These are phyloP conservation scores for Coemansia biformis DNA, from an alignment of 192 early-diverging fungal genomes.

Conservation along the genomic window DNA sequence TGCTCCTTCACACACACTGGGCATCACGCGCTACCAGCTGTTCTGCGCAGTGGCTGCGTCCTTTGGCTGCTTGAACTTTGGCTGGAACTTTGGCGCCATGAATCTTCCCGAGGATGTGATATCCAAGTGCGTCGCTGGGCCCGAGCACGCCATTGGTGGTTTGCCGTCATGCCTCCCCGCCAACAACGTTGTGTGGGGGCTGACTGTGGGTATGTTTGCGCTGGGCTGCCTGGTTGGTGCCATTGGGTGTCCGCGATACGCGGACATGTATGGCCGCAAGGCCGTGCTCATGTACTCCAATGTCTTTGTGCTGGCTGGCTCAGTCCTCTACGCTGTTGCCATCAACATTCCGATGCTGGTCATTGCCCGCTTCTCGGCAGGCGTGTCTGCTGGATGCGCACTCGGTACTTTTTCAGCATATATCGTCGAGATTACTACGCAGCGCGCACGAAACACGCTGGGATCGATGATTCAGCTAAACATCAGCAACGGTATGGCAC, in stretches of 20 bases:
- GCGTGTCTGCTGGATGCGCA: conserved; percentile 63
- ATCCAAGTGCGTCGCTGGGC: conserved; percentile 32
- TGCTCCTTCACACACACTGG: conserved; percentile 16
- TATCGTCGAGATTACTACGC: conserved; percentile 69
- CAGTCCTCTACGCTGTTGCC: conserved; percentile 54
- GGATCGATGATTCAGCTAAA: conserved; percentile 65
- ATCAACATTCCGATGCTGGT: conserved; percentile 55
- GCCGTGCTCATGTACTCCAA: conserved; percentile 60
- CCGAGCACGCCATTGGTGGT: conserved; percentile 11
- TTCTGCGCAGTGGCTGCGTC: conserved; percentile 38
- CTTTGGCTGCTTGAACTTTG: conserved; percentile 39
- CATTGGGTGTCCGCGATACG: conserved; percentile 50
- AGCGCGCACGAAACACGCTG: conserved; percentile 59
- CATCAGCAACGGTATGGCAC: conserved; percentile 69
- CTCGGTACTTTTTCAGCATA: conserved; percentile 58
- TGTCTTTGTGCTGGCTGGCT: conserved; percentile 56
- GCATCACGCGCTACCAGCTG: conserved; percentile 47
- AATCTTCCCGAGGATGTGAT: conserved; percentile 55
- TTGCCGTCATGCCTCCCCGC: conserved; percentile 36
- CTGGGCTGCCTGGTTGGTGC: conserved; percentile 62
- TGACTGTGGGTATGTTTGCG: conserved; percentile 51
- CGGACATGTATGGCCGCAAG: conserved; percentile 57
- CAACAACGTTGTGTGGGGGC: conserved; percentile 46
- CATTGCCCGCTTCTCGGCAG: conserved; percentile 62
- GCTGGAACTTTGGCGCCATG: conserved; percentile 47